These are phyloP conservation scores for Priceomyces fermenticarens DNA, from an alignment of 805 yeast genomes.

Conservation along the genomic window DNA sequence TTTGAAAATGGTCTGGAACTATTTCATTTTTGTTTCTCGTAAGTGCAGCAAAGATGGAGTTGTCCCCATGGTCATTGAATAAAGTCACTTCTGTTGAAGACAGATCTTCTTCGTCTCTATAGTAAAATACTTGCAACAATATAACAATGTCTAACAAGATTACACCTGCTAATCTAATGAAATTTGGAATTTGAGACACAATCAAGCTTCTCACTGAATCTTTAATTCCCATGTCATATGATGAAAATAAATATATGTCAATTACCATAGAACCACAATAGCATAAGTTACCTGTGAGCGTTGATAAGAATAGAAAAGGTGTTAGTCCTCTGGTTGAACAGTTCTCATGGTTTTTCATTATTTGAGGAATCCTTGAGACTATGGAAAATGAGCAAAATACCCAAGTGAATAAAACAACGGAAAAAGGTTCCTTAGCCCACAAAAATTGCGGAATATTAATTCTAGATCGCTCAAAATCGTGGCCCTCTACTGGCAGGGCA, in stretches of 20 bases:
- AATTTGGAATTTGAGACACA: conserved; percentile 68
- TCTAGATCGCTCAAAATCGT: neutral
- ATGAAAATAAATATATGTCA: conserved; percentile 23
- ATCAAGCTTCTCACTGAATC: conserved; percentile 20
- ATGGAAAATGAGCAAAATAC: conserved; percentile 28
- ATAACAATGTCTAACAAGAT: conserved; percentile 50
- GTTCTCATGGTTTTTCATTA: conserved; percentile 23
- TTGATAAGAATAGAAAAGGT: conserved; percentile 30
- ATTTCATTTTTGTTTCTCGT: conserved; percentile 1
- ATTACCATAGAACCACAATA: conserved; percentile 31
- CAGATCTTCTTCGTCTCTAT: neutral
- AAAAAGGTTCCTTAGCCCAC: neutral
- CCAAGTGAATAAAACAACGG: conserved; percentile 26
- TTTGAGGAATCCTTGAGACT: conserved; percentile 35
- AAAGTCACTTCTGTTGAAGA: neutral
- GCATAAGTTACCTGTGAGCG: conserved; percentile 33
- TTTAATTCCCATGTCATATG: conserved; percentile 10
- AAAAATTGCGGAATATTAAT: neutral
- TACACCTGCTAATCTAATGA: conserved; percentile 82
- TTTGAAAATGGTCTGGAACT: conserved; percentile 22
- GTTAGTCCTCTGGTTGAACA: conserved; percentile 36
- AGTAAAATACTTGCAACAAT: conserved; percentile 26
- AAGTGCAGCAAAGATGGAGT: neutral
- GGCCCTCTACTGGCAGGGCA: conserved; percentile 8
- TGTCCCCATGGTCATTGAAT: neutral